Percentiles rank a stretch among this genome's conserved stretches.
Conservation (phyloP, 257 asterid species). For the Cinchona pubescens region DNA sequence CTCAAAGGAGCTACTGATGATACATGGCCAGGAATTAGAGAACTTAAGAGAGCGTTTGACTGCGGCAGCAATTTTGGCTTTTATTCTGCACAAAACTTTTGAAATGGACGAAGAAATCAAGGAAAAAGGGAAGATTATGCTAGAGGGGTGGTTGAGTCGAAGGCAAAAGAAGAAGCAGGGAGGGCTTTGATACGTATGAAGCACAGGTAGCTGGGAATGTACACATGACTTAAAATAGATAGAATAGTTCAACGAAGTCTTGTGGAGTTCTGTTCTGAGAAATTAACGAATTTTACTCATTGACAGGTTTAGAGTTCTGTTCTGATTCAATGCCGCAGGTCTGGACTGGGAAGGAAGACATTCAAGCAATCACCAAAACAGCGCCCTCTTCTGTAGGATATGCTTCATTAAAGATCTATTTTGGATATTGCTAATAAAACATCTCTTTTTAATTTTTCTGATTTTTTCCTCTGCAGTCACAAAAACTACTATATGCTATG, state of each 20-base stretch:
- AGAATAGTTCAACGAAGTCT: not conserved
- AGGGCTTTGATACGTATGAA: slow-evolving; percentile 89
- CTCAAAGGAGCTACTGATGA: too few species aligned
- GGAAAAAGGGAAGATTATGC: slow-evolving; percentile 60
- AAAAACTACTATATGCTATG: slow-evolving; percentile 77
- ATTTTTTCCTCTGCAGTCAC: slow-evolving; percentile 45
- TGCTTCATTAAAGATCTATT: slow-evolving; percentile 8
- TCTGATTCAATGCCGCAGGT: slow-evolving; percentile 87
- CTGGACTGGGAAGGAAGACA: slow-evolving; percentile 95
- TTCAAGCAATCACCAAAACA: slow-evolving; percentile 82
- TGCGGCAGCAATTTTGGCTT: too few species aligned
- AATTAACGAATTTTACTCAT: slow-evolving; percentile 3
- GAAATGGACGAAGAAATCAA: too few species aligned
- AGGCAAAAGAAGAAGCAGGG: slow-evolving; percentile 94
- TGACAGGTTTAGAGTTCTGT: slow-evolving; percentile 74
- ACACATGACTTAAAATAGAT: not conserved
- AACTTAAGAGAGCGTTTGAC: too few species aligned
- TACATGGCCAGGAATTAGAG: too few species aligned
- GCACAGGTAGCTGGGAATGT: slow-evolving; percentile 51
- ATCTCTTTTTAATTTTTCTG: not conserved
- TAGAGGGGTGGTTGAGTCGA: slow-evolving; percentile 79
- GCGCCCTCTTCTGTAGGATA: slow-evolving; percentile 86
- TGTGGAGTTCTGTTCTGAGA: not conserved
- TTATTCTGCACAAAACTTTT: too few species aligned
- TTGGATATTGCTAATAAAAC: slow-evolving; percentile 10